Percentiles rank a stretch among this genome's conserved stretches.
phyloP scores from a whole-genome alignment of 306 rosid genomes.

The Cucurbita maxima region DNA sequence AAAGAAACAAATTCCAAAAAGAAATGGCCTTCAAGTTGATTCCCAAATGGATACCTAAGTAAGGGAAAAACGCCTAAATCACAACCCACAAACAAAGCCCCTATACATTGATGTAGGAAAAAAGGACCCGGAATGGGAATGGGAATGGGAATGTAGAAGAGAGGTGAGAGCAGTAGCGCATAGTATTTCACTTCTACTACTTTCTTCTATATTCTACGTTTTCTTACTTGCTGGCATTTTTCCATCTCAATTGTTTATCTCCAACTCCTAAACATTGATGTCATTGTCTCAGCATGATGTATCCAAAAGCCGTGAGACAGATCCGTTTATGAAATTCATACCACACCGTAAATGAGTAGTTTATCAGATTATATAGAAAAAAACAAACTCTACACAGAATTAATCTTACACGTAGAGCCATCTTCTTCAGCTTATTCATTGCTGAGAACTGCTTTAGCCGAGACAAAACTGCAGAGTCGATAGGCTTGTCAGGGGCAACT shows the following conservation, averaged over 20 bases:
- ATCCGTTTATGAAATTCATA: neutral
- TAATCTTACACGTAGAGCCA: constrained; percentile 55
- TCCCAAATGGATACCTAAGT: no score
- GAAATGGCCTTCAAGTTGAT: no score
- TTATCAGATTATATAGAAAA: neutral
- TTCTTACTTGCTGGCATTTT: neutral
- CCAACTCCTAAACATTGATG: neutral
- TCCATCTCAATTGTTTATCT: neutral
- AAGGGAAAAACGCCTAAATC: no score
- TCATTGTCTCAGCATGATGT: neutral
- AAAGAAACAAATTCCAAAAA: no score
- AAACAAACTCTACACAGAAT: neutral
- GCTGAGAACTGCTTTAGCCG: constrained; percentile 86
- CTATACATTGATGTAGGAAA: neutral
- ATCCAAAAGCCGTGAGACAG: neutral
- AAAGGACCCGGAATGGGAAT: neutral
- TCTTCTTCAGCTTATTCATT: constrained; percentile 78
- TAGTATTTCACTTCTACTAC: neutral
- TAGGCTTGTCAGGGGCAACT: constrained; percentile 76
- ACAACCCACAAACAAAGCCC: no score
- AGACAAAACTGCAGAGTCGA: constrained; percentile 82
- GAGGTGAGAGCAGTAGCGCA: neutral
- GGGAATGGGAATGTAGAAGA: neutral
- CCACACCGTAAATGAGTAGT: neutral
- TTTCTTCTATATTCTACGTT: neutral